Base-by-base conservation (phyloP, 2,329 filamentous ascomycete species). In the Cercospora sp. region DNA sequence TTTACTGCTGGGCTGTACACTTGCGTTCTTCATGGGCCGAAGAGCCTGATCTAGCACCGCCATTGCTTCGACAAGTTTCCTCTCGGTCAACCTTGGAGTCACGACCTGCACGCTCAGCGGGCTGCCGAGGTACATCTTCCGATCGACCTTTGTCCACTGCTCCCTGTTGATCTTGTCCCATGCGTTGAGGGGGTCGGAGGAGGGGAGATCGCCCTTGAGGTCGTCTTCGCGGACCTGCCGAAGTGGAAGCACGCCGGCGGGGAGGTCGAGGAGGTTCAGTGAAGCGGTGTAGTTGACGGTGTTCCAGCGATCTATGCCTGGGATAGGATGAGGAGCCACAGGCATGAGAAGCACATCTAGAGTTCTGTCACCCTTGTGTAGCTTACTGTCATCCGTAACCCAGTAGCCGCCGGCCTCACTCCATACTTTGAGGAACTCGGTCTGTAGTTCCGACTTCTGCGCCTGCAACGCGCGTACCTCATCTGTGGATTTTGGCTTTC, bases 321-420 rank as follows among this genome's bases (percentile, higher is more conserved):
- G 86, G 0, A 88, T 84, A 0, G 88, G 87, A 76, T 91, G 89
- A 2, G 88, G 87, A 13, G 88, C 88, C 0, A 89, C 81, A 0
- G 88, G 89, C 69, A 85, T 87, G 65, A 91, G 84, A 62, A 91
- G 84, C 0, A 87, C 87, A 79, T 90, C 88, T 7, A 90, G 58
- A 21, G 65, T 63, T 65, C 66, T 66, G 28, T 63, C 43, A 40
- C 60, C 67, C n/a, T 65, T 66, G 28, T 40, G 68, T 51, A 65
- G 59, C 32, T 70, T 67, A 16, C 57, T 69, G 24, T 63, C 67
- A 30, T 66, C 43, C 3, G 71, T 64, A 16, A 58, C 24, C 40
- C 81, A 80, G 13, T 80, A 75, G 13, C 77, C 78, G 63, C 78
- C 74, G 7, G 75, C 73, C 73, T 81, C 76, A 69, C 81, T 82